These are phyloP conservation scores for Fusarium annulatum DNA, from an alignment of 2,329 filamentous ascomycete genomes.

Conservation along the genomic window DNA sequence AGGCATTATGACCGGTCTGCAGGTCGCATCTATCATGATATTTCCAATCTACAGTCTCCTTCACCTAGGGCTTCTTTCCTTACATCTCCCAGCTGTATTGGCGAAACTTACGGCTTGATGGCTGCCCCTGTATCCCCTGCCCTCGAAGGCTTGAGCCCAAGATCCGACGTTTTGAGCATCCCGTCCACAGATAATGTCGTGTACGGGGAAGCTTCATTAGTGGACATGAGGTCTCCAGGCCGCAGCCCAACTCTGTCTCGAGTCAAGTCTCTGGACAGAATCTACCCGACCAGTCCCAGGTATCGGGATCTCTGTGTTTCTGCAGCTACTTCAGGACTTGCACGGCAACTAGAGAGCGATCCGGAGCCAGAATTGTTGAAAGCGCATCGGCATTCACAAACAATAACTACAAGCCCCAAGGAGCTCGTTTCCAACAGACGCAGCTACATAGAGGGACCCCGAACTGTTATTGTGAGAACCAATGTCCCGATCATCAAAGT, in stretches of 20 bases:
- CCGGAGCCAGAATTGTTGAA: conserved; percentile 14
- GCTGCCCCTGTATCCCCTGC: conserved; percentile 31
- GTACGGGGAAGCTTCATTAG: conserved; percentile 54
- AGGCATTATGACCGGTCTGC: conserved; percentile 45
- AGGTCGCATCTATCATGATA: conserved; percentile 37
- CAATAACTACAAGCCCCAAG: conserved; percentile 38
- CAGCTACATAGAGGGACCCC: conserved; percentile 45
- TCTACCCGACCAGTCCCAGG: conserved; percentile 46
- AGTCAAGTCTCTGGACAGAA: conserved; percentile 54
- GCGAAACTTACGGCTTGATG: conserved; percentile 47
- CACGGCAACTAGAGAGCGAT: conserved; percentile 25
- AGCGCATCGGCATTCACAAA: conserved; percentile 44
- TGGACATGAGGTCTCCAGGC: conserved; percentile 50
- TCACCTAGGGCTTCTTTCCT: conserved; percentile 27
- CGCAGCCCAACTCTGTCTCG: conserved; percentile 44
- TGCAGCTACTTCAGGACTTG: conserved; percentile 33
- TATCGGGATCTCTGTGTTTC: conserved; percentile 48
- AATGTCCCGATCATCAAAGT: conserved; percentile 45
- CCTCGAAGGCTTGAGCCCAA: conserved; percentile 46
- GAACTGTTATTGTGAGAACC: conserved; percentile 48
- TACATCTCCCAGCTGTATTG: conserved; percentile 49
- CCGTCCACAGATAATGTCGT: conserved; percentile 52
- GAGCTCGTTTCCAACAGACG: conserved; percentile 38
- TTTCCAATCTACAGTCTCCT: conserved; percentile 38
- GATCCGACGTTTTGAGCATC: conserved; percentile 50